Evolutionary conservation across 2,329 filamentous ascomycete genomes (phyloP), one percentile per base, ranked within the genome.

Genomic region (Cladophialophora yegresii): DNA sequence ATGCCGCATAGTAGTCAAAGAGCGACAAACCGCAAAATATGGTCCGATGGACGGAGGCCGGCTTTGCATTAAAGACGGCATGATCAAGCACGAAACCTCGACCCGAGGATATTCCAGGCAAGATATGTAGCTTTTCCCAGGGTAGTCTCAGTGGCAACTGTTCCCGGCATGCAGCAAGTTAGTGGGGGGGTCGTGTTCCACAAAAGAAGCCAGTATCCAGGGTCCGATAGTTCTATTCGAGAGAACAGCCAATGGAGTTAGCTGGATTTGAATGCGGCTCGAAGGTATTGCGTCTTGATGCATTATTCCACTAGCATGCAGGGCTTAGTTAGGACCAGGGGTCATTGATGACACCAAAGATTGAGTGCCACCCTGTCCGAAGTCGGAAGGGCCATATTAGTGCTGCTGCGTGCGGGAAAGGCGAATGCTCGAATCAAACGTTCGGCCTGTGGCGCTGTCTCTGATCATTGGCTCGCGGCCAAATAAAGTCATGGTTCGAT

Each of bases 351-450:
- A 50, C 47, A 54, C 51, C 51, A 33, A 54, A 32, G n/a, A 36
- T 51, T 40, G 30, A 16, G 26, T 26, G 16, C n/a, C n/a, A 43
- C 47, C 12, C 33, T 28, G 62, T 67, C 65, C 65, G 65, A 64
- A 43, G 28, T 67, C 65, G 65, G 65, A 58, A 61, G 57, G 58
- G 53, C 65, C 58, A 67, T 36, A 64, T 64, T 67, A 67, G 62
- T 62, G 57, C 47, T 32, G 57, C 58, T 30, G 55, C 61, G 36
- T 51, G 56, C 30, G 9, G 8, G 43, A 26, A 23, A 22, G 16
- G 28, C 23, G 16, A 13, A 20, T 23, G 28, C 30, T 28, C 57
- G 23, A 51, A 51, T 59, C 47, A 59, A 6, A 28, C 36, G 23
- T 23, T 28, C 22, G 20, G 32, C 49, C 7, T 26, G 16, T 50